Base-by-base conservation (phyloP, 164 flowering plant species). In the Berberis thunbergii region DNA sequence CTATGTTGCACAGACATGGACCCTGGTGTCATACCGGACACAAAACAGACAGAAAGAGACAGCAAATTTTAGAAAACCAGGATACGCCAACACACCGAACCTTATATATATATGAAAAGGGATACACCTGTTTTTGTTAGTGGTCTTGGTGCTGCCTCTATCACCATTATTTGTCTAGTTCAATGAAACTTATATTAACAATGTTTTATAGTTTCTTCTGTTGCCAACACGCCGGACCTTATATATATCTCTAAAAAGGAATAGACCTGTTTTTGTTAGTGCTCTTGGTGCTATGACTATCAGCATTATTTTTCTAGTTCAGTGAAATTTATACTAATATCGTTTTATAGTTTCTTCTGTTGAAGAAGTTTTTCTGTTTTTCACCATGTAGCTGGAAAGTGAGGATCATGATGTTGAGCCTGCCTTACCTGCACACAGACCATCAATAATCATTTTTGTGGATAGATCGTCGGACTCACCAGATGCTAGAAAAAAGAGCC, bases 381-480 rank as follows among this genome's bases (percentile, higher is more conserved):
- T 52, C 50, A 57, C 55, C 50, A 45, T 80, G 73, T 74, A 93
- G 98, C 70, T 89, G 67, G 84, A 81, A 62, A 83, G 73, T 69
- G 86, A 80, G 61, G 78, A 62, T 6, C 64, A 72, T 57, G 80
- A 78, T 74, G 44, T 69, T 61, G 79, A 77, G 55, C 77, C 81
- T 57, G 64, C 76, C 72, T 68, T 94, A 60, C 89, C 95, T 62
- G 79, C 76, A 67, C 74, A 84, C 69, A 68, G 64, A 74, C 96
- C 96, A 67, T 83, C 96, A 8, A 49, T 91, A 11, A 69, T 94
- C 59, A 85, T 94, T 57, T 94, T 89, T 68, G 80, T 91, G 66
- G 99, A 94, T 79, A 86, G 96, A 77, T 84, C 84, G 60, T 86
- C 96, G 52, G 84, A 80, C 52, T 83, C 79, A 9, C 64, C 73